These are phyloP conservation scores for Pisolithus orientalis DNA, from an alignment of 768 basidiomycete genomes.

Conservation along the genomic window DNA sequence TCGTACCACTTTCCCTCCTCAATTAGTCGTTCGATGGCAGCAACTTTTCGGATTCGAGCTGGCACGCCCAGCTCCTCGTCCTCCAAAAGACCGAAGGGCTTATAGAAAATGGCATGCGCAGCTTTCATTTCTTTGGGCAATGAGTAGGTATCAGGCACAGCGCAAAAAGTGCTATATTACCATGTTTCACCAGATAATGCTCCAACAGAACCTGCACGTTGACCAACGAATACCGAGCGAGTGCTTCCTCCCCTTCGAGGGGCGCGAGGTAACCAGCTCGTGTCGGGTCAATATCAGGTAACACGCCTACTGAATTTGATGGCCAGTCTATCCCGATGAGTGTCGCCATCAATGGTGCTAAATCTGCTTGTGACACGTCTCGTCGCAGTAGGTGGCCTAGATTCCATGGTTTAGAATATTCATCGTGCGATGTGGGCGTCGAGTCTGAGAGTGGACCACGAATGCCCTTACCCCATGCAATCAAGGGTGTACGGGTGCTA, in stretches of 20 bases:
- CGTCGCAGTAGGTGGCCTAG: constrained; percentile 52
- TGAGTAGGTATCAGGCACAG: constrained; percentile 2
- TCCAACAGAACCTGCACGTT: constrained; percentile 71
- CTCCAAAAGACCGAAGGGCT: constrained; percentile 50
- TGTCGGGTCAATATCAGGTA: constrained; percentile 67
- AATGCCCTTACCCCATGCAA: constrained; percentile 78
- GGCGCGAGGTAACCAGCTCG: constrained; percentile 53
- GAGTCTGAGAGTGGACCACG: constrained; percentile 60
- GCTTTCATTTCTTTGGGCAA: constrained; percentile 51
- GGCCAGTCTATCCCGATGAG: constrained; percentile 72
- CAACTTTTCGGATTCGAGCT: constrained; percentile 31
- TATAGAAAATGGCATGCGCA: constrained; percentile 52
- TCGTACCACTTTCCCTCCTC: constrained; percentile 35
- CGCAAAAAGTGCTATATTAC: constrained; percentile 42
- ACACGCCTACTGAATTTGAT: constrained; percentile 74
- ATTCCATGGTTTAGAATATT: constrained; percentile 61
- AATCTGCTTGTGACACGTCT: constrained; percentile 81
- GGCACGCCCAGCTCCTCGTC: constrained; percentile 20
- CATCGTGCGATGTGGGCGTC: constrained; percentile 56
- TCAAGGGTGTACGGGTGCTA: constrained; percentile 78
- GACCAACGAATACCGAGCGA: constrained; percentile 51
- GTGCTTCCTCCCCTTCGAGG: constrained; percentile 38
- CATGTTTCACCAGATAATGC: constrained; percentile 72
- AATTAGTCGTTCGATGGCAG: constrained; percentile 43
- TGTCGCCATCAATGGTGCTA: constrained; percentile 71